Evolutionary conservation across 2,329 filamentous ascomycete genomes (phyloP).

Genomic region (Phyllosticta citribraziliensis): DNA sequence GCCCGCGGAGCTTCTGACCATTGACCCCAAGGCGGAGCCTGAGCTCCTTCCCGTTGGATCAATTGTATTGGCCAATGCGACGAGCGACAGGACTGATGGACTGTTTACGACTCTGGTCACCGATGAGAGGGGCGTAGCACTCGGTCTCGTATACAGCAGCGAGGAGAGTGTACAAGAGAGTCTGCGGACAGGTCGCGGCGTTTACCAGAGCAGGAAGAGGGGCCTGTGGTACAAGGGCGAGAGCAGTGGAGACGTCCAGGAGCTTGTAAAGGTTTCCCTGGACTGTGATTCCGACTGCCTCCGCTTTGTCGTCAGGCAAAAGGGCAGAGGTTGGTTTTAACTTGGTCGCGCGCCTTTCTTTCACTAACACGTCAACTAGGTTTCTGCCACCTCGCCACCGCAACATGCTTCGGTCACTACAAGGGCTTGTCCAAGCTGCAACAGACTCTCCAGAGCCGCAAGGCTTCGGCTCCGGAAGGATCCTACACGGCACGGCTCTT

Average conservation of each 20-base stretch:
- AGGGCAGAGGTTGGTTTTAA: constrained; percentile 52
- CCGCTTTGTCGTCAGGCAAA: constrained; percentile 81
- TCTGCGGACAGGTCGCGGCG: constrained; percentile 67
- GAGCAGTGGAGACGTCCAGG: constrained; percentile 86
- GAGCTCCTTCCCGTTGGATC: constrained; percentile 56
- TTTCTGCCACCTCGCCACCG: constrained; percentile 90
- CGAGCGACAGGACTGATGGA: constrained; percentile 71
- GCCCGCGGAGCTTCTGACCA: constrained; percentile 59
- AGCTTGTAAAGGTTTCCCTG: constrained; percentile 71
- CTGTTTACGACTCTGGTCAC: constrained; percentile 85
- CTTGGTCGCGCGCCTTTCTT: neutral
- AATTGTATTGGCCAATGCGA: constrained; percentile 65
- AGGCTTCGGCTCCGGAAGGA: constrained; percentile 70
- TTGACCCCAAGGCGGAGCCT: constrained; percentile 49
- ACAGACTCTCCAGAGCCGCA: constrained; percentile 74
- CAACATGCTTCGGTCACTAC: constrained; percentile 84
- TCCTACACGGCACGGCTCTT: constrained; percentile 94
- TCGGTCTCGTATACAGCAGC: constrained; percentile 92
- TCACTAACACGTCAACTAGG: constrained; percentile 30
- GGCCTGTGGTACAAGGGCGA: constrained; percentile 96
- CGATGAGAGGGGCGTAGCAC: constrained; percentile 71
- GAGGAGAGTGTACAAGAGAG: constrained; percentile 83
- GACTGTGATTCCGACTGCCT: constrained; percentile 94
- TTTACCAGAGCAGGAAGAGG: constrained; percentile 93
- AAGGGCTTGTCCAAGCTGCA: constrained; percentile 74